These are phyloP conservation scores for Phytophthora sojae DNA, from an alignment of 352 stramenopile genomes.

Conservation along the genomic window DNA sequence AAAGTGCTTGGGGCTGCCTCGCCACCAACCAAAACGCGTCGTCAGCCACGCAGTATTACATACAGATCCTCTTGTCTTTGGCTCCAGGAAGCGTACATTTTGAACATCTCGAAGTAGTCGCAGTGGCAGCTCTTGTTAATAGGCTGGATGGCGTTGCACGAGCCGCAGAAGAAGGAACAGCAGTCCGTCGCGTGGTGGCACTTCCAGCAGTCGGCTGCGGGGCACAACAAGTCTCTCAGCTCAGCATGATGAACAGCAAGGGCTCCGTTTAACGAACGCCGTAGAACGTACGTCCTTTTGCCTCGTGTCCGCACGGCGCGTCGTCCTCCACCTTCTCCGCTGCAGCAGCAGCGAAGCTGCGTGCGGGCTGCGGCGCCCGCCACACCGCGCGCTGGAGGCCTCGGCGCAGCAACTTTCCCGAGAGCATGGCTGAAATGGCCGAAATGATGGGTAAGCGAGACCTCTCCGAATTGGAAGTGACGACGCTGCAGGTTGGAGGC, in stretches of 20 bases:
- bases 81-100: constrained; percentile 54
- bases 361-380: constrained; percentile 15
- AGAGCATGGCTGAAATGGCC: constrained; percentile 16
- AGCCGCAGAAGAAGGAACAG: constrained; percentile 86
- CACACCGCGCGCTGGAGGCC: constrained; percentile 32
- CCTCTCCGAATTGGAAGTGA: constrained; percentile 10
- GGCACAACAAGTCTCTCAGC: constrained; percentile 11
- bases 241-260: too few relatives aligned
- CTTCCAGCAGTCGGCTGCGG: constrained; percentile 75
- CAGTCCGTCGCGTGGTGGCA: constrained; percentile 84
- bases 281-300: constrained; percentile 37
- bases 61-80: constrained; percentile 4
- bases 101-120: constrained; percentile 90
- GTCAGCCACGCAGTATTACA: constrained; percentile 19
- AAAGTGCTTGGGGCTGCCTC: constrained; percentile 76
- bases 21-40: constrained; percentile 2
- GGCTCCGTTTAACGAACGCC: constrained; percentile 2
- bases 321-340: constrained; percentile 44
- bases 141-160: constrained; percentile 83
- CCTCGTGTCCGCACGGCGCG: constrained; percentile 11
- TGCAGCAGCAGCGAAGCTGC: constrained; percentile 26
- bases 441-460: constrained; percentile 19
- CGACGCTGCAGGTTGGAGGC: neutral
- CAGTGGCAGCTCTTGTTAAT: constrained; percentile 72
- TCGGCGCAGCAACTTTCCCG: constrained; percentile 44